A percentile compares a stretch with the other conserved stretches of the same genome.
Evolutionary conservation across 495 filamentous ascomycete species (phyloP).

Genomic region (Stereocaulon alpinum): DNA sequence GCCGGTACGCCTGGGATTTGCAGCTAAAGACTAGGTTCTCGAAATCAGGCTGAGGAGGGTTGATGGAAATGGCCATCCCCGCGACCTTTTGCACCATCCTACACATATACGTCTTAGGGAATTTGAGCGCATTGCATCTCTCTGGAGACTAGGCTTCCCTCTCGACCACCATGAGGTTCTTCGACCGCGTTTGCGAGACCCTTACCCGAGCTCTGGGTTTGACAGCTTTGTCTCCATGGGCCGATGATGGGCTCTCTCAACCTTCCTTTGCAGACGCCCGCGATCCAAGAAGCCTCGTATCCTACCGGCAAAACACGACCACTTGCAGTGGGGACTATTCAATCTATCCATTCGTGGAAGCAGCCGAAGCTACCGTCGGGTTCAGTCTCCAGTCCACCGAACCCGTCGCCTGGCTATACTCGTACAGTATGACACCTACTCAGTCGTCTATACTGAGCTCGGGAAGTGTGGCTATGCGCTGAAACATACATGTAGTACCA

Average conservation of each 20-base stretch:
- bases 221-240: slow-evolving; percentile 5
- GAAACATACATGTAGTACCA: slow-evolving; percentile 7
- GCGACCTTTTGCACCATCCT: too few species aligned
- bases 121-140: too few species aligned
- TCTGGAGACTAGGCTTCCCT: background rate
- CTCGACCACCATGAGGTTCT: slow-evolving; percentile 1
- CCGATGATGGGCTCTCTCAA: background rate
- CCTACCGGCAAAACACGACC: background rate
- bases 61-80: too few species aligned
- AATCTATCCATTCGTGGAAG: background rate
- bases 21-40: too few species aligned
- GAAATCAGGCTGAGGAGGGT: too few species aligned
- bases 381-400: background rate
- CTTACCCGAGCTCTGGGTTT: slow-evolving; percentile 7
- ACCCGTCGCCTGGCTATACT: background rate
- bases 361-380: background rate
- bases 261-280: background rate
- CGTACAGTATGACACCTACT: background rate
- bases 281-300: background rate
- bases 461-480: background rate
- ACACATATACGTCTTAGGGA: too few species aligned
- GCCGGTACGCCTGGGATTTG: too few species aligned
- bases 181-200: slow-evolving; percentile 7
- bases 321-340: background rate
- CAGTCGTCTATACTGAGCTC: background rate